These are phyloP conservation scores for Aulographum hederae DNA, from an alignment of 2,329 filamentous ascomycete genomes.

Conservation along the genomic window DNA sequence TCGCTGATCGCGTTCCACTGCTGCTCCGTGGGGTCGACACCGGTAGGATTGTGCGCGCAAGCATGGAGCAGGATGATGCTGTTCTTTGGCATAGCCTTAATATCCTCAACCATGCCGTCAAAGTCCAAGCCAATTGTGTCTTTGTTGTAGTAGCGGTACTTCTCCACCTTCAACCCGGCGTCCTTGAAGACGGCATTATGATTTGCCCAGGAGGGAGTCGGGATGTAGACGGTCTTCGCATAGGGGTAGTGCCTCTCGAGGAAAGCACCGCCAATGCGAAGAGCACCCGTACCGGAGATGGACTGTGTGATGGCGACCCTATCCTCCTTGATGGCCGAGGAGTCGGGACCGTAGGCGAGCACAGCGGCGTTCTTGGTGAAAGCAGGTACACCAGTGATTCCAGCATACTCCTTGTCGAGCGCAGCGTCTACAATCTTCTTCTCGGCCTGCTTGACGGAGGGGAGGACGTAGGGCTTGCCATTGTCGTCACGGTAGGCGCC, in stretches of 20 bases:
- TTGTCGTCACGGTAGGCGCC: constrained; percentile 96
- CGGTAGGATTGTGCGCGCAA: constrained; percentile 95
- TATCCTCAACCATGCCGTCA: constrained; percentile 75
- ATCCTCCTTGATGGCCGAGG: constrained; percentile 50
- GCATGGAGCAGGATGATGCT: constrained; percentile 90
- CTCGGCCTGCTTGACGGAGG: constrained; percentile 80
- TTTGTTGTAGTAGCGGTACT: constrained; percentile 99
- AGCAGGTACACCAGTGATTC: constrained; percentile 86
- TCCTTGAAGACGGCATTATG: constrained; percentile 94
- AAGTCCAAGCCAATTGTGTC: constrained; percentile 97
- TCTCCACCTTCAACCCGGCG: constrained; percentile 74
- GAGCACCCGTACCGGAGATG: constrained; percentile 92
- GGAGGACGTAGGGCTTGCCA: constrained; percentile 93
- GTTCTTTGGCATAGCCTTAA: constrained; percentile 72
- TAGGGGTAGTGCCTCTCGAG: constrained; percentile 78
- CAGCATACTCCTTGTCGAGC: constrained; percentile 93
- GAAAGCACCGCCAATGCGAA: constrained; percentile 90
- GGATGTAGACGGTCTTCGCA: constrained; percentile 92
- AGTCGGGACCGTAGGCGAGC: constrained; percentile 77
- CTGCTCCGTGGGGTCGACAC: constrained; percentile 77
- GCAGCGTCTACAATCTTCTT: constrained; percentile 60
- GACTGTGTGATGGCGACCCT: constrained; percentile 88
- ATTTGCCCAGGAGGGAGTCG: constrained; percentile 93
- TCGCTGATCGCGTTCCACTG: constrained; percentile 88
- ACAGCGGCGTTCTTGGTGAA: constrained; percentile 86